These are phyloP conservation scores for Cylindrotheca fusiformis DNA, from an alignment of 108 stramenopile genomes.

Conservation along the genomic window DNA sequence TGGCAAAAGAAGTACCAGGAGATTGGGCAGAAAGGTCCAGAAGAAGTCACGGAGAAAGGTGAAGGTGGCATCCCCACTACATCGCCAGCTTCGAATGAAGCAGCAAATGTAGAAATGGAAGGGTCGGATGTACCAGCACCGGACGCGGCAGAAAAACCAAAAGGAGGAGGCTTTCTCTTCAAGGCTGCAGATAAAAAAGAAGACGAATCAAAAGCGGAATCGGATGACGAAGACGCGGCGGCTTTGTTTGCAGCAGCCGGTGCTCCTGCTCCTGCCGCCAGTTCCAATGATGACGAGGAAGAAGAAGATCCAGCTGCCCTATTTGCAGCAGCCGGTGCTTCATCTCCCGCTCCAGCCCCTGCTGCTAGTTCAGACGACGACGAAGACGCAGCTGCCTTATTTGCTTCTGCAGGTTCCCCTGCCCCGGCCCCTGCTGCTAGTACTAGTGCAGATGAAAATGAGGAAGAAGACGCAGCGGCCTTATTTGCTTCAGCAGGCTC, in stretches of 20 bases:
- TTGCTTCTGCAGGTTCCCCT: not conserved
- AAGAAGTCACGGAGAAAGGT: conserved; percentile 7
- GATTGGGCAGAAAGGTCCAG: conserved; percentile 30
- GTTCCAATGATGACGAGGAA: not conserved
- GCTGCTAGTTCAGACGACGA: conserved; percentile 5
- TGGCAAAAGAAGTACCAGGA: conserved; percentile 35
- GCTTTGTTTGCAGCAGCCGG: conserved; percentile 13
- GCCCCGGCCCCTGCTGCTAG: not conserved
- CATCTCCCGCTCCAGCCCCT: not conserved
- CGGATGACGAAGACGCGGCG: conserved; percentile 8
- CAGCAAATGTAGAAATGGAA: not conserved
- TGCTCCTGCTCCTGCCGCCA: not conserved
- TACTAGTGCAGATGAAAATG: too few relatives aligned
- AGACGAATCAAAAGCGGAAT: not conserved
- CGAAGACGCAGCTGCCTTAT: not conserved
- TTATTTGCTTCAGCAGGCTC: not conserved
- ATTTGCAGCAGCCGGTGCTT: not conserved
- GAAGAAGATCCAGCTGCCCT: conserved; percentile 16
- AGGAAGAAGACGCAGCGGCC: conserved; percentile 2
- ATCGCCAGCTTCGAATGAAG: conserved; percentile 1
- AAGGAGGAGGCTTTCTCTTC: conserved; percentile 9
- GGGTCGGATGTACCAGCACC: not conserved
- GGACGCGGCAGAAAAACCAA: not conserved
- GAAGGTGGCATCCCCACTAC: conserved; percentile 1
- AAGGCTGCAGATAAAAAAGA: not conserved